Conservation (phyloP, 2,329 filamentous ascomycete species). For the Fusarium nurragi region DNA sequence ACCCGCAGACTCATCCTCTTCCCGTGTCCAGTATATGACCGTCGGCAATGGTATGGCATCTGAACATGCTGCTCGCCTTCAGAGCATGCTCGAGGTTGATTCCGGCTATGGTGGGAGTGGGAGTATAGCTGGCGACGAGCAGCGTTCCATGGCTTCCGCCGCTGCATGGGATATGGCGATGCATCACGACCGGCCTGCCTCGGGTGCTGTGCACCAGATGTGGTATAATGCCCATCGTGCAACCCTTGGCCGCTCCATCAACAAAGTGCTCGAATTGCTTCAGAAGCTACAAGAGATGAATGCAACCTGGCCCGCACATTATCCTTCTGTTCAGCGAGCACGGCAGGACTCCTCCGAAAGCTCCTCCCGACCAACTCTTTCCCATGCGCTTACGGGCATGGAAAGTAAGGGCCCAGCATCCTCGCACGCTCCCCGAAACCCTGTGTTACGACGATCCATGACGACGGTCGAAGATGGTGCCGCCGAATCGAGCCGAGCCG, state of each 20-base stretch:
- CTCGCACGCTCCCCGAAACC: slow-evolving; percentile 52
- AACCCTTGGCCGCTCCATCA: slow-evolving; percentile 87
- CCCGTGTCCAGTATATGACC: slow-evolving; percentile 79
- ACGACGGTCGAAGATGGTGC: slow-evolving; percentile 69
- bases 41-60: slow-evolving; percentile 85
- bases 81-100: slow-evolving; percentile 84
- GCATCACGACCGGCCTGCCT: slow-evolving; percentile 61
- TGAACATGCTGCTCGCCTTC: slow-evolving; percentile 81
- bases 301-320: slow-evolving; percentile 90
- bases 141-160: slow-evolving; percentile 57
- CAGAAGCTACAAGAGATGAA: slow-evolving; percentile 90
- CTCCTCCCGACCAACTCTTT: slow-evolving; percentile 68
- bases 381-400: slow-evolving; percentile 70
- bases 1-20: slow-evolving; percentile 40
- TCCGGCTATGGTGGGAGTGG: slow-evolving; percentile 84
- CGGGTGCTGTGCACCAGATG: slow-evolving; percentile 89
- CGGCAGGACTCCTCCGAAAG: slow-evolving; percentile 56
- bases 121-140: slow-evolving; percentile 74
- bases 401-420: slow-evolving; percentile 56
- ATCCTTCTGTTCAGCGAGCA: slow-evolving; percentile 81
- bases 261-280: slow-evolving; percentile 83
- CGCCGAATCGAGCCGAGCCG: slow-evolving; percentile 77
- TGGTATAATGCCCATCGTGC: slow-evolving; percentile 94
- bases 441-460: slow-evolving; percentile 71
- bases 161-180: slow-evolving; percentile 58